Conservation (phyloP, 1,284 basidiomycete genomes). For the Schizophyllum amplum region DNA sequence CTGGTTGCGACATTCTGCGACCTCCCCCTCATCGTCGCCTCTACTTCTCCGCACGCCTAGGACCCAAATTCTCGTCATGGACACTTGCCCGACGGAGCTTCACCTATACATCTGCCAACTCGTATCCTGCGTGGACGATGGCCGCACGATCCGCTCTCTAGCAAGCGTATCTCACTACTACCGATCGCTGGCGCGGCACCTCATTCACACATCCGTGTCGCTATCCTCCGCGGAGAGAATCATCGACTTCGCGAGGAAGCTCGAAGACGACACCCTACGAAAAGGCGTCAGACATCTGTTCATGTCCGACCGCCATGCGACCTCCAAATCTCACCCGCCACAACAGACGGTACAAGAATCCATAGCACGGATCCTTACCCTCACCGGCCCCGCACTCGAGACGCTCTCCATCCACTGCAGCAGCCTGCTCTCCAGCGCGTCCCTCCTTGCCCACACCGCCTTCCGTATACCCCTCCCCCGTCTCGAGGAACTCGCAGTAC, state of each 20-base stretch:
- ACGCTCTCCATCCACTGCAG: not conserved
- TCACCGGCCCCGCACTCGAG: not conserved
- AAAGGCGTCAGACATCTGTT: not conserved
- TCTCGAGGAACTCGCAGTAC: conserved; percentile 28
- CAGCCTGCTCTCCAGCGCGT: conserved; percentile 15
- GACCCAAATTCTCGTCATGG: not conserved
- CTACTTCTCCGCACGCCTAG: not conserved
- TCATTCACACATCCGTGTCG: not conserved
- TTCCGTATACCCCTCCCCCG: conserved; percentile 30
- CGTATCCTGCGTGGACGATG: not conserved
- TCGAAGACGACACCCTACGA: not conserved
- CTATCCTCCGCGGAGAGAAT: not conserved
- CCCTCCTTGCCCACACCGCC: conserved; percentile 24
- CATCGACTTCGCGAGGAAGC: not conserved
- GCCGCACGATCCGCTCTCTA: not conserved
- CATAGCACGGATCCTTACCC: not conserved
- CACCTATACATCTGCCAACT: not conserved
- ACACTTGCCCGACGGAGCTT: not conserved
- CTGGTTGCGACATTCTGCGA: not conserved
- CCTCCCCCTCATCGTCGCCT: not conserved
- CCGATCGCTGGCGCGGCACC: not conserved
- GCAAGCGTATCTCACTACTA: not conserved
- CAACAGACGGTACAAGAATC: not conserved
- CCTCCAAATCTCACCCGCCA: not conserved
- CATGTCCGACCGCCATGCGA: not conserved